Base-by-base conservation (phyloP, 2,329 filamentous ascomycete species). In the Fusarium irregulare region DNA sequence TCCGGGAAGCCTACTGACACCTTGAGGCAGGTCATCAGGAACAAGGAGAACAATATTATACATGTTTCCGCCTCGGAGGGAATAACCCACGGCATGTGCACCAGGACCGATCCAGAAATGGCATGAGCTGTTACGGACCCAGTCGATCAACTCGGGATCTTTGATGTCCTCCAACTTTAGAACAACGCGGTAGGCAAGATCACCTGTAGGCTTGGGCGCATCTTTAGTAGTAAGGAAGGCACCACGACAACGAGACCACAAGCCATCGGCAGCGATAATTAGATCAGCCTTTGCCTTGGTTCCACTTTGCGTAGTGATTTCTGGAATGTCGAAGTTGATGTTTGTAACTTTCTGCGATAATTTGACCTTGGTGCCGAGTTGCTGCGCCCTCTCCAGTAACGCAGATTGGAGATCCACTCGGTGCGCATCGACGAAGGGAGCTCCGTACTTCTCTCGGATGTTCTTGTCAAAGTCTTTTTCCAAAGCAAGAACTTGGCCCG, bases 1-100 rank as follows among this genome's bases (percentile, higher is more conserved):
- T 3, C 61, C 61, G 12, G 61, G 45, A 10, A 64, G 61, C 2
- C 61, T 40, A 21, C 59, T 82, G 2, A 89, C 85, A 2, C 83
- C 83, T 3, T 81, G 77, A 0, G 88, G 87, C 0, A 91, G 76
- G 68, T 90, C 84, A 73, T 92, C 90, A 0, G 91, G 90, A 12
- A 87, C 85, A 2, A 92, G 78, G 3, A 92, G 78, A 0, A 92
- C 90, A 7, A 93, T 83, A 60, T 92, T 92, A 68, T 87, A 90
- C 81, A 89, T 84, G 1, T 80, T 79, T 0, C 89, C 88, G 0
- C 80, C 84, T 2, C 88, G 83, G 53, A 92, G 75, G 1, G 87
- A 87, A 76, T 92, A 92, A 0, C 84, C 86, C 0, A 92, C 87
- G 0, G 84, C 88, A 72, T 92, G 89, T 3, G 86, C 82, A 1